phyloP scores from a whole-genome alignment of 371 early-diverging fungal genomes.

The Dipsacomyces acuminosporus region DNA sequence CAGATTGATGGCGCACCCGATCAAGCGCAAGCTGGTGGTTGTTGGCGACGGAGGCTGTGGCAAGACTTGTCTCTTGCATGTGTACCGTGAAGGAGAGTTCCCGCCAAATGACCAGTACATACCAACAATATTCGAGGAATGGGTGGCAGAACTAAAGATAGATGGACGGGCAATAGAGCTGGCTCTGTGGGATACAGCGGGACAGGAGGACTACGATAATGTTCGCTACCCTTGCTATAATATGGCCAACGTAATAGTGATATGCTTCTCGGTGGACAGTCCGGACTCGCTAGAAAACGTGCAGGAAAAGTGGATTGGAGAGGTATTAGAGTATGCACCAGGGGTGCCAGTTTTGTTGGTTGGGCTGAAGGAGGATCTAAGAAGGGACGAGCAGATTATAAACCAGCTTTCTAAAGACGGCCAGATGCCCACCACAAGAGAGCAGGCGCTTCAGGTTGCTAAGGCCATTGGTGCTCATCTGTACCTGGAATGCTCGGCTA shows the following conservation, averaged over 20 bases:
- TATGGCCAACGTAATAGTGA: constrained; percentile 90
- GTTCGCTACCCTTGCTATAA: constrained; percentile 93
- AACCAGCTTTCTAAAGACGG: constrained; percentile 35
- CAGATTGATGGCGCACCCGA: constrained; percentile 10
- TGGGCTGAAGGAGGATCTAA: constrained; percentile 57
- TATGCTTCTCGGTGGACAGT: constrained; percentile 88
- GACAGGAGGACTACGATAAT: constrained; percentile 92
- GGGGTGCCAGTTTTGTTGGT: constrained; percentile 53
- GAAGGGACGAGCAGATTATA: constrained; percentile 50
- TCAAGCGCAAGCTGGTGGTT: constrained; percentile 77
- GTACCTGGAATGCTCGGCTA: constrained; percentile 66
- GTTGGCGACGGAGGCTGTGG: constrained; percentile 98
- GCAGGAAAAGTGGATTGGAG: constrained; percentile 66
- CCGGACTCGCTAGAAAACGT: constrained; percentile 95
- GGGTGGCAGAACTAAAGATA: constrained; percentile 56
- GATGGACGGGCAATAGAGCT: constrained; percentile 57
- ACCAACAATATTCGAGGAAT: constrained; percentile 59
- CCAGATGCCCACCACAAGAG: constrained; percentile 36
- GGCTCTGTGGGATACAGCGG: constrained; percentile 73
- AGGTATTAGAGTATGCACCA: constrained; percentile 53
- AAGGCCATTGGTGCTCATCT: constrained; percentile 56
- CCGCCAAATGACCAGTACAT: constrained; percentile 53
- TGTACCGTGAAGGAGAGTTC: constrained; percentile 86
- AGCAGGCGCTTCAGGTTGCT: constrained; percentile 51
- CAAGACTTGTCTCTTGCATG: constrained; percentile 94